These are phyloP conservation scores for Acer yangbiense DNA, from an alignment of 345 rosid species.

Conservation along the genomic window DNA sequence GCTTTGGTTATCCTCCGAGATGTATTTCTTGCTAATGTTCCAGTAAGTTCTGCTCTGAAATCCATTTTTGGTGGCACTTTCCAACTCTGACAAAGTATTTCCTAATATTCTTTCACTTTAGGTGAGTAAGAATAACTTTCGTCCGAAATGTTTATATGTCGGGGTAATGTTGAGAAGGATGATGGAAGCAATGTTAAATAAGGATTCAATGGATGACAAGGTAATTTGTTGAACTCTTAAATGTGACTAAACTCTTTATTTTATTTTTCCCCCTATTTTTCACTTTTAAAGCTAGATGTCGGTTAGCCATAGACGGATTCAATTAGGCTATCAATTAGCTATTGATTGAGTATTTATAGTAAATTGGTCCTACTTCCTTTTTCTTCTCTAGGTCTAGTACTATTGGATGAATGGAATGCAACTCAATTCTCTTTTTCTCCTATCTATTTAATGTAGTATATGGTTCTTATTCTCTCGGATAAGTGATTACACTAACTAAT, in stretches of 20 bases:
- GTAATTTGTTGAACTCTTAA: conserved; percentile 32
- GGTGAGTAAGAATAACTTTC: conserved; percentile 72
- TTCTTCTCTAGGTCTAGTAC: neutral
- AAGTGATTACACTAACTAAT: no score
- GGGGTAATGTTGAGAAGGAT: conserved; percentile 94
- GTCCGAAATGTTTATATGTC: conserved; percentile 87
- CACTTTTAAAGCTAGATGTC: neutral
- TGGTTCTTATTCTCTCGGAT: no score
- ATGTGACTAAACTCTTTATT: neutral
- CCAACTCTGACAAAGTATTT: conserved; percentile 13
- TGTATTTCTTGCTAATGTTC: conserved; percentile 86
- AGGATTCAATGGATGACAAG: conserved; percentile 99
- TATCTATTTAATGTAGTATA: neutral
- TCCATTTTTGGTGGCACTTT: conserved; percentile 1
- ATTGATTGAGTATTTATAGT: no score
- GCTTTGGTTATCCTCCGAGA: conserved; percentile 65
- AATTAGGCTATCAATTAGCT: no score
- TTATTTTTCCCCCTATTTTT: neutral
- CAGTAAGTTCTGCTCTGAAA: conserved; percentile 49
- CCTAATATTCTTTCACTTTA: conserved; percentile 28
- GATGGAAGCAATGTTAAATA: conserved; percentile 90
- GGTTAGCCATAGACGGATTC: no score
- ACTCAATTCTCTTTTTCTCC: no score
- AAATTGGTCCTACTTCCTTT: no score
- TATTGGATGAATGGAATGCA: neutral